Percentiles rank a stretch among this genome's conserved stretches.
Evolutionary conservation across 306 rosid species (phyloP).

Genomic region (Cicer yamashitae): DNA sequence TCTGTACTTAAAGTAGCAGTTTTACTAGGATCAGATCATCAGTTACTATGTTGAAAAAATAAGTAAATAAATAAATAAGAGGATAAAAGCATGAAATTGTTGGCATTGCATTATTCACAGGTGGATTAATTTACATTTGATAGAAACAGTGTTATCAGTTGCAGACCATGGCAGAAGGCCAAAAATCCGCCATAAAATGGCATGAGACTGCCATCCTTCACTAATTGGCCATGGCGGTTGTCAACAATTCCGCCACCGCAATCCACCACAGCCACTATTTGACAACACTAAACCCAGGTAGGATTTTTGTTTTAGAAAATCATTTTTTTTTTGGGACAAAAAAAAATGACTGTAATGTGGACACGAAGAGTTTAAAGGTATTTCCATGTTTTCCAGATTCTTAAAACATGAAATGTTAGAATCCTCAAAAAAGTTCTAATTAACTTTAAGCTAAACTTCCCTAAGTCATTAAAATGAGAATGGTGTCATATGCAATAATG

Average conservation of each 20-base stretch:
- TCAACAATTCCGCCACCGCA: background rate
- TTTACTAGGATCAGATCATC: slow-evolving; percentile 3
- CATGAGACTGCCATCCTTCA: background rate
- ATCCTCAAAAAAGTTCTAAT: slow-evolving; percentile 13
- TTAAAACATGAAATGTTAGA: slow-evolving; percentile 17
- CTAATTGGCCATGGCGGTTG: background rate
- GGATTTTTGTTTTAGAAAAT: background rate
- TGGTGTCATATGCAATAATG: background rate
- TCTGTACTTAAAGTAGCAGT: background rate
- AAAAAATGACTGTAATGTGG: background rate
- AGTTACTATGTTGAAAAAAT: background rate
- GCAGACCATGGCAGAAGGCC: background rate
- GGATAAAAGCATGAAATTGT: background rate
- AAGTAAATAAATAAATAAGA: background rate
- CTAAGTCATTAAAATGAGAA: slow-evolving; percentile 13
- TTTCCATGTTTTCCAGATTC: slow-evolving; percentile 13
- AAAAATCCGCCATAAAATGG: background rate
- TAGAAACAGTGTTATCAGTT: background rate
- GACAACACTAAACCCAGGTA: background rate
- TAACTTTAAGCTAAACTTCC: background rate
- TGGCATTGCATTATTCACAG: background rate
- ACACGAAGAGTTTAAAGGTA: slow-evolving; percentile 8
- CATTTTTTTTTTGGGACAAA: background rate
- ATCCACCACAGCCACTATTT: background rate
- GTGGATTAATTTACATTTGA: background rate